Evolutionary conservation across 1,284 basidiomycete species (phyloP), one percentile per base, ranked within the genome.

Genomic region (Salmacisia buchloeana): DNA sequence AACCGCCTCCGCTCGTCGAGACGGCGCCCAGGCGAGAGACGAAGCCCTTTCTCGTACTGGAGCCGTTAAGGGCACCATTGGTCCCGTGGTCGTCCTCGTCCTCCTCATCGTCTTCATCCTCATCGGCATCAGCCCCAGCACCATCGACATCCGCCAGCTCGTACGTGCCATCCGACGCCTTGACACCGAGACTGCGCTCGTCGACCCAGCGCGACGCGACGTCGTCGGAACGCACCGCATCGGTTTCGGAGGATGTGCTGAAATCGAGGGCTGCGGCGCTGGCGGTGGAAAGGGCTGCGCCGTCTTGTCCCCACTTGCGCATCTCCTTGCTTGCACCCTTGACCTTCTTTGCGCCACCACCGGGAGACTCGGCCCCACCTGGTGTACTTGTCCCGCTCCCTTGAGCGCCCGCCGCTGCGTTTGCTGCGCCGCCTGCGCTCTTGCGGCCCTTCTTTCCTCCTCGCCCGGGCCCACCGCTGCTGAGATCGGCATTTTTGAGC

Each of bases 191-290:
- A 9, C 91, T 92, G n/a, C 85, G 82, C 71, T 86, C 82, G 74
- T 93, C 90, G 3, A 93, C 86, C 25, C 92, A 66, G 1, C 69
- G 81, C 66, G 0, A 80, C 77, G 18, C 79, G 78, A 23, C 64
- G 61, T 34, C 68, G 72, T 60, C 63, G 72, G 64, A 54, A 62
- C 78, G 70, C 63, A 78, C 72, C 59, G 80, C 78, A 1, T 81
- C 75, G 62, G 67, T 85, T 85, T 73, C 88, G 84, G 36, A 81
- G 66, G 80, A 89, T 85, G 82, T 74, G 5, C 83, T 83, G 64
- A 90, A 97, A 80, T 98, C 93, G 52, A 97, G 84, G 38, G 88
- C 87, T 0, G 88, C 89, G 87, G 96, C 94, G 69, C 85, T 83
- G 68, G 91, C 89, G 2, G 86, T 88, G 7, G 88, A 89, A 1